Conservation (phyloP, 345 rosid genomes). For the Angophora floribunda region DNA sequence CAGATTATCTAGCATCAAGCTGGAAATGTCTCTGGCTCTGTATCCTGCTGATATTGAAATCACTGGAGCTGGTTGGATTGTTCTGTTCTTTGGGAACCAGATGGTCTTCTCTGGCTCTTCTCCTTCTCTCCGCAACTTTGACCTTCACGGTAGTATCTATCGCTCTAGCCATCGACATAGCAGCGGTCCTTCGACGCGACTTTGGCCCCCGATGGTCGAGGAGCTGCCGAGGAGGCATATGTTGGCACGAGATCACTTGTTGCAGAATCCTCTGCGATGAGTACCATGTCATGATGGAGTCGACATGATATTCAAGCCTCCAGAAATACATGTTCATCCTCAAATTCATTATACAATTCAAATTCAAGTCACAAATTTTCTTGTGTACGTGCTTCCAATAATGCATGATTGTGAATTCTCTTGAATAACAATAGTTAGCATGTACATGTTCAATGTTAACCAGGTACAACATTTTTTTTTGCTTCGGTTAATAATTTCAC, state of each 20-base stretch:
- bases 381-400: background rate
- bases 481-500: background rate
- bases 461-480: background rate
- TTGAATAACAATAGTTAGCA: background rate
- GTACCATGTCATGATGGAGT: background rate
- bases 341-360: background rate
- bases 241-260: constrained; percentile 11
- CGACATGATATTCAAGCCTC: background rate
- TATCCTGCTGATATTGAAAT: constrained; percentile 5
- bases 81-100: background rate
- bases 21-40: constrained; percentile 6
- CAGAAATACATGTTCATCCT: background rate
- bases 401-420: background rate
- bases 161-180: constrained; percentile 4
- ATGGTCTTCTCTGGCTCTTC: background rate
- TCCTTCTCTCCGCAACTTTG: background rate
- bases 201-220: background rate
- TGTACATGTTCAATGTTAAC: background rate
- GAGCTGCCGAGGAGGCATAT: constrained; percentile 8
- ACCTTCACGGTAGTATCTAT: background rate
- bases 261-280: background rate
- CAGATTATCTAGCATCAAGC: constrained; percentile 7
- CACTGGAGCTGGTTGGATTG: background rate
- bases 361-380: background rate
- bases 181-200: background rate